Base-by-base conservation (phyloP, 805 yeast genomes). In the Kodamaea neixiangensis region DNA sequence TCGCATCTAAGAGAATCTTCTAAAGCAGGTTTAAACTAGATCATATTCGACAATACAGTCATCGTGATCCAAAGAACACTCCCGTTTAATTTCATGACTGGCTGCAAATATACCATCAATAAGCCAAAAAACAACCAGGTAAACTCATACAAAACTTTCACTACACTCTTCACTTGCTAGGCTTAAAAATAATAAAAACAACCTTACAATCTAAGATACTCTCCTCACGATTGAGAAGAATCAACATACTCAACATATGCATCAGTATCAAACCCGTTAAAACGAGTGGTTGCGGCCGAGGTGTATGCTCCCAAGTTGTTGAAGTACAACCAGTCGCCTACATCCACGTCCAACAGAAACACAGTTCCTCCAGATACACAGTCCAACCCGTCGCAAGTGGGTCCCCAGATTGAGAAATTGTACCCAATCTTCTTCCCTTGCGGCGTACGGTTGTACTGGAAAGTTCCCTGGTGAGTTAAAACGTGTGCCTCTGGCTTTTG, bases 371-470 rank as follows among this genome's bases (percentile, higher is more conserved):
- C 66, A 15, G 87, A 67, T 51, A 93, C 82, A 67, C 96, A 87
- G 68, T 93, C 99, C 55, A 93, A 76, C 2, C 97, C 97, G 70
- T 93, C 99, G 72, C 99, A 93, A 15, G 98, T 93, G 42, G 98
- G 99, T 5, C 99, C 99, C 99, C 99, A 93, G 53, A 94, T 78
- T 3, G 96, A 88, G 48, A 80, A 86, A 41, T 66, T 67, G 53
- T 46, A 22, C 22, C 53, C 55, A 34, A 50, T 10, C 44, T 48
- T 21, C 37, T 33, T 33, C 38, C 41, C 53, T 44, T 50, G 47
- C 44, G 33, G 4, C 44, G 49, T 47, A 19, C 21, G 41, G 11
- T 51, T 54, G 58, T 76, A 79, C 53, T 68, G 68, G 64, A 77
- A 80, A 42, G 73, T 64, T 40, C 78, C 77, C 37, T 75, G 67